Evolutionary conservation across 2,329 filamentous ascomycete species (phyloP).

Genomic region (Hypoxylon sp.): DNA sequence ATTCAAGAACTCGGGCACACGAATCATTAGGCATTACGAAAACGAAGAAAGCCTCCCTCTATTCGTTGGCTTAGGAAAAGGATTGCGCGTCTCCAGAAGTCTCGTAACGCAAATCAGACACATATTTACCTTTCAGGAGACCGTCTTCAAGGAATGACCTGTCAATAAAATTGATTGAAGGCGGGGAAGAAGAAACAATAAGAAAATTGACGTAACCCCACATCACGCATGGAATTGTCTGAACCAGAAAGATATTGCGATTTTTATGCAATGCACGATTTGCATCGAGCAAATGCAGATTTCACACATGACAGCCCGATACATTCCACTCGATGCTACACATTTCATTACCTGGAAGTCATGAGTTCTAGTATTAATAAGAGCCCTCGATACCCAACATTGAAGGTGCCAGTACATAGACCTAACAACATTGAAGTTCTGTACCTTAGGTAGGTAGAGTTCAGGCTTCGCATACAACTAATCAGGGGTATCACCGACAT

Average conservation of each 20-base stretch:
- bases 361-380: constrained; percentile 21
- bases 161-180: constrained; percentile 24
- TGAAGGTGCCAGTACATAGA: constrained; percentile 15
- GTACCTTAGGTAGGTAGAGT: constrained; percentile 2
- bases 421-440: constrained; percentile 21
- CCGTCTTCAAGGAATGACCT: constrained; percentile 29
- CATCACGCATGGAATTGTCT: constrained; percentile 15
- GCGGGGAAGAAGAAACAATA: constrained; percentile 27
- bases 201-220: constrained; percentile 22
- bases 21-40: constrained; percentile 41
- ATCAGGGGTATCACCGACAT: constrained; percentile 41
- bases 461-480: constrained; percentile 12
- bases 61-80: constrained; percentile 26
- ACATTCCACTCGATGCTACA: background rate
- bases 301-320: constrained; percentile 23
- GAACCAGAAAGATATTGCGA: constrained; percentile 27
- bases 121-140: constrained; percentile 3
- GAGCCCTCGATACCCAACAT: constrained; percentile 34
- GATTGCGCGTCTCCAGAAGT: constrained; percentile 29
- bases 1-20: constrained; percentile 24
- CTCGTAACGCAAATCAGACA: constrained; percentile 16
- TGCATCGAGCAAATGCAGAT: constrained; percentile 20
- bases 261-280: constrained; percentile 29
- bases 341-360: constrained; percentile 2
- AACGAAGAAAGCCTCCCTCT: constrained; percentile 22